Conservation (phyloP, 2,329 filamentous ascomycete genomes). For the Boeremia lycopersici region DNA sequence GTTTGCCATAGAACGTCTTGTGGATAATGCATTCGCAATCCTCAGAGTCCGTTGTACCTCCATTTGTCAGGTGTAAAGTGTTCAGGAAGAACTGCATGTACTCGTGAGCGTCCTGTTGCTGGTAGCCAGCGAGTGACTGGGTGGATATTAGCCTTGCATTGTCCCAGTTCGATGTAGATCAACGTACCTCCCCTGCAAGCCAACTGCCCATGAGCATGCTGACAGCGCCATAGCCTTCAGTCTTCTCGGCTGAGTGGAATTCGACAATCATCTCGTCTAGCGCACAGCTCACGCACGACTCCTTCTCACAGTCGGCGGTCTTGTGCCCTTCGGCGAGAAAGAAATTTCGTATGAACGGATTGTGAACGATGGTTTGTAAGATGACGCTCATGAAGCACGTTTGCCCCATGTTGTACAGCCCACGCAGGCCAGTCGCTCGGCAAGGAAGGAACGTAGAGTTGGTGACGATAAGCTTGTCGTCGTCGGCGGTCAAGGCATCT, state of each 20-base stretch:
- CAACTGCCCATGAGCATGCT: slow-evolving; percentile 89
- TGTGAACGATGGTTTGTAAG: slow-evolving; percentile 90
- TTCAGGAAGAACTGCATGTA: slow-evolving; percentile 96
- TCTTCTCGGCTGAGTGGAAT: slow-evolving; percentile 73
- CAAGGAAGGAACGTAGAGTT: slow-evolving; percentile 84
- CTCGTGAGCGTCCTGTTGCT: slow-evolving; percentile 96
- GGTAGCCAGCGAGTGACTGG: slow-evolving; percentile 72
- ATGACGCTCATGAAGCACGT: slow-evolving; percentile 99
- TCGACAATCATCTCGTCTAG: slow-evolving; percentile 68
- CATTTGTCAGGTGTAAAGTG: slow-evolving; percentile 81
- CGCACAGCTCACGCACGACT: slow-evolving; percentile 65
- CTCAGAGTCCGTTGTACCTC: slow-evolving; percentile 55
- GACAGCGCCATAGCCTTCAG: slow-evolving; percentile 87
- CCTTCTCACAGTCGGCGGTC: slow-evolving; percentile 69
- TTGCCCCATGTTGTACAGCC: slow-evolving; percentile 96
- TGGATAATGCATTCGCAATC: slow-evolving; percentile 89
- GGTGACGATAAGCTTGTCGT: slow-evolving; percentile 74
- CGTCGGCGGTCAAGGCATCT: slow-evolving; percentile 67
- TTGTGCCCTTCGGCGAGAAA: slow-evolving; percentile 91
- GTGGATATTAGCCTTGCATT: neutral
- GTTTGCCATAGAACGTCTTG: slow-evolving; percentile 90
- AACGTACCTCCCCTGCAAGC: slow-evolving; percentile 73
- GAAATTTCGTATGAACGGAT: slow-evolving; percentile 87
- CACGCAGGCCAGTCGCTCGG: slow-evolving; percentile 83
- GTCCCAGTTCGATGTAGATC: neutral